Base-by-base conservation (phyloP, 139 green algal genomes). In the Dunaliella sp. region DNA sequence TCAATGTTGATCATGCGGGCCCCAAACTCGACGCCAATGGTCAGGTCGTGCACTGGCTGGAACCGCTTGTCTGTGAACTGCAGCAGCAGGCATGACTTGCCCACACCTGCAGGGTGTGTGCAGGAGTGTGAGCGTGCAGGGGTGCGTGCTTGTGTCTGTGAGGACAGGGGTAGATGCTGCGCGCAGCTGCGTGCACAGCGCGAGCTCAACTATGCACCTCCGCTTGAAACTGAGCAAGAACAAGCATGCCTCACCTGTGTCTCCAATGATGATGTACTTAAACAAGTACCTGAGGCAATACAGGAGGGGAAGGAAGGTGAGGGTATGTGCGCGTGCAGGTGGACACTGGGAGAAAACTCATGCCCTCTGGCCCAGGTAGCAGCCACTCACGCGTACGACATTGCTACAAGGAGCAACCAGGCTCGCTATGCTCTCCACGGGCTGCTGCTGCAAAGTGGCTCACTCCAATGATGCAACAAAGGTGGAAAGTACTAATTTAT, bases 11-110 rank as follows among this genome's bases (percentile, higher is more conserved):
- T 96, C 97, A 99, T 99, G 74, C 97, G 92, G 1, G 98, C 98
- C 0, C 97, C 97, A 91, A 99, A 99, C 92, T 99, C 97, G 0
- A 99, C 97, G 76, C 97, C 94, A 74, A 96, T 97, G 28, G 95
- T 97, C 34, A 96, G 73, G 84, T 97, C 94, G 78, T 97, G 95
- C 33, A 99, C 96, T n/a, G 95, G 97, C 90, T 99, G 97, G 77
- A 99, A 99, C 30, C 97, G 91, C 91, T 99, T 99, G 92, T 99
- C 98, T 1, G 98, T 99, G 91, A 99, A 99, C 87, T 99, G 98
- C 48, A 99, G 93, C 30, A 99, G 93, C 28, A 99, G 92, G 91
- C 98, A 99, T 84, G 98, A 99, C 90, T 99, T 99, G 78, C 98
- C 98, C 21, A 99, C 98, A 59, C 98, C 97, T 98, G 94, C 88